Conservation (phyloP, 768 basidiomycete species). For the Calocybe cyanea region DNA sequence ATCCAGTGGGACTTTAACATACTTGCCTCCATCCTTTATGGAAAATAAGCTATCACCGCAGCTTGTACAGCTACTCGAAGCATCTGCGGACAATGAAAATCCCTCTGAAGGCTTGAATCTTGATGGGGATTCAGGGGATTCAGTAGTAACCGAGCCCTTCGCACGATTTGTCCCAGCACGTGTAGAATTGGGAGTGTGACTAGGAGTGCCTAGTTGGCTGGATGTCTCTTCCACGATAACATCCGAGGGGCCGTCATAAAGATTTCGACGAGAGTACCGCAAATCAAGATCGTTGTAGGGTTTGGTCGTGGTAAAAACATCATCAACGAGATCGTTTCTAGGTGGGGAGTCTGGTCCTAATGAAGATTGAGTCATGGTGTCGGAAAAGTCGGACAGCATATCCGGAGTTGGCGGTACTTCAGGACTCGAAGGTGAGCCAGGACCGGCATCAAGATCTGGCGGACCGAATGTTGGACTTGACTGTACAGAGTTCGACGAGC, state of each 20-base stretch:
- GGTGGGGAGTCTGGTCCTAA: slow-evolving; percentile 54
- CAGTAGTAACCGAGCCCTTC: not conserved
- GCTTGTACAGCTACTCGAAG: slow-evolving; percentile 52
- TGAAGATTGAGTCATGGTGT: slow-evolving; percentile 49
- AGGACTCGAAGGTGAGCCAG: slow-evolving; percentile 17
- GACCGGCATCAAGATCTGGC: slow-evolving; percentile 4
- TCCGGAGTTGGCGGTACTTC: slow-evolving; percentile 50
- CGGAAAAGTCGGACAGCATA: slow-evolving; percentile 57
- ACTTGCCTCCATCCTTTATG: slow-evolving; percentile 54
- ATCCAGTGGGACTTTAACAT: slow-evolving; percentile 65
- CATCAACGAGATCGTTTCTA: slow-evolving; percentile 19
- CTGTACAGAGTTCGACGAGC: slow-evolving; percentile 19
- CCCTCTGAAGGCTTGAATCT: slow-evolving; percentile 5
- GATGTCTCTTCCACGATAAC: slow-evolving; percentile 27
- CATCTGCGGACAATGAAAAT: not conserved
- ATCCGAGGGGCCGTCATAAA: slow-evolving; percentile 22
- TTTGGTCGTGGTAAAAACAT: slow-evolving; percentile 20
- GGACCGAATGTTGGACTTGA: slow-evolving; percentile 4
- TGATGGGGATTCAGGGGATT: slow-evolving; percentile 1
- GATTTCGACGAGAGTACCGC: slow-evolving; percentile 22
- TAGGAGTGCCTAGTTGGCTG: slow-evolving; percentile 29
- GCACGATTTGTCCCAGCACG: slow-evolving; percentile 4
- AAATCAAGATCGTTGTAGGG: slow-evolving; percentile 15
- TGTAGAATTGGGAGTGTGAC: slow-evolving; percentile 25
- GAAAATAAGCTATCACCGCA: slow-evolving; percentile 60